Evolutionary conservation across 225 moss, liverwort and hornwort species (phyloP), one percentile per base, ranked within the genome.

Genomic region (Physcomitrium patens): DNA sequence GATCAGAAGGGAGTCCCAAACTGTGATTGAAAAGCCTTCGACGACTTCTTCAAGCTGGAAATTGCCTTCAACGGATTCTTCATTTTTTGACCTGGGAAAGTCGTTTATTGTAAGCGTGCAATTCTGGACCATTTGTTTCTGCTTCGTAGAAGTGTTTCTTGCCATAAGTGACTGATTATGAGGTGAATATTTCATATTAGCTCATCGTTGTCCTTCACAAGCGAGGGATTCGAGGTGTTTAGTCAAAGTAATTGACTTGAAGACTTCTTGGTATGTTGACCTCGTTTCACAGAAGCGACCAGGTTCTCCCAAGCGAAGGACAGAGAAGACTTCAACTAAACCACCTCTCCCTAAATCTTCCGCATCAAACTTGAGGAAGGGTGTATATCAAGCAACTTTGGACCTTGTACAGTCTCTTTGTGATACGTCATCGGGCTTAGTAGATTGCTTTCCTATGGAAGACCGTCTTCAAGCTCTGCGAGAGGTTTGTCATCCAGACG

Each of bases 321-420:
- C 82, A 18, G 97, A 94, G 62, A 90, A 90, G 76, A 71, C 84
- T 24, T 86, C 86, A 48, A 78, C 93, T 43, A 99, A 93, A 78
- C 99, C 99, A 73, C 99, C 99, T 55, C 81, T 99, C 58, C 99
- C 95, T 18, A 91, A 90, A 73, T 89, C 86, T 41, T 95, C 93
- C 51, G 90, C 91, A 22, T 92, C 93, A 80, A 86, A 81, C 46
- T 93, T 99, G 77, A 90, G 99, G 60, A 99, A 99, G 82, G 95
- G 99, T 80, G 93, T 93, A 57, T 99, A 90, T 76, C 91, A 95
- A 70, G 95, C 99, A 54, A 99, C 99, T 10, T 82, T 99, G 63
- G 99, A 99, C 76, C 92, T 92, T 67, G 99, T 99, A 54, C 89
- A 95, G 78, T 88, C 93, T 43, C 89, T 99, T 63, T 99, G 99